Conservation (phyloP, 2,329 filamentous ascomycete genomes). For the Metarhizium guizhouense region DNA sequence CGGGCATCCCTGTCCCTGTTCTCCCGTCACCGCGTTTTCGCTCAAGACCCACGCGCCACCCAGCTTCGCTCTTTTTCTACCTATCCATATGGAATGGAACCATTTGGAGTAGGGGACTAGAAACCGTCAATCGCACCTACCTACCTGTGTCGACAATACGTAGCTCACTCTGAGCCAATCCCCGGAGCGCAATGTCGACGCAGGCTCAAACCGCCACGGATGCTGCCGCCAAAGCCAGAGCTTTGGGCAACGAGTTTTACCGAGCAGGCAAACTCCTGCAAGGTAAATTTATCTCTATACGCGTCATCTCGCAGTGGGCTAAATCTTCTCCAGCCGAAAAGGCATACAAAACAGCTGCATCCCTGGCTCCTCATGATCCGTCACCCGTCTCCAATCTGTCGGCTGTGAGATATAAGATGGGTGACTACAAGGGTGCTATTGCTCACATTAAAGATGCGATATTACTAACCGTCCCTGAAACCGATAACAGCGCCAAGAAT, state of each 20-base stretch:
- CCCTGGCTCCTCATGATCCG: constrained; percentile 1
- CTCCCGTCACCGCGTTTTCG: no score
- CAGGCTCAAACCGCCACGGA: neutral
- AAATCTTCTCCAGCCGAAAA: neutral
- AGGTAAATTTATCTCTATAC: neutral
- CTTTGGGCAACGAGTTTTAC: neutral
- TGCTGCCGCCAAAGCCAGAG: neutral
- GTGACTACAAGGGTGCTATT: constrained; percentile 1
- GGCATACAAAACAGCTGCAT: constrained; percentile 2
- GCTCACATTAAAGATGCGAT: constrained; percentile 1
- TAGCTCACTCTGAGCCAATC: no score
- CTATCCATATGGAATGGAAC: no score
- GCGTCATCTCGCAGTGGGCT: neutral
- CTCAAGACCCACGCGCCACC: no score
- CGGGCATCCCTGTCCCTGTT: no score
- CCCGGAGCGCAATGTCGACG: neutral
- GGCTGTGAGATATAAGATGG: constrained; percentile 4
- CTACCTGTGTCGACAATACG: no score
- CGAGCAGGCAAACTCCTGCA: neutral
- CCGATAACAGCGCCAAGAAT: neutral
- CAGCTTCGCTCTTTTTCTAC: no score
- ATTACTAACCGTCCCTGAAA: neutral
- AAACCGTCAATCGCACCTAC: no score
- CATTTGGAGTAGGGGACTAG: no score
- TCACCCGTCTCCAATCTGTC: constrained; percentile 4